phyloP scores from a whole-genome alignment of 495 filamentous ascomycete species.

The Hypoxylon intermedium region DNA sequence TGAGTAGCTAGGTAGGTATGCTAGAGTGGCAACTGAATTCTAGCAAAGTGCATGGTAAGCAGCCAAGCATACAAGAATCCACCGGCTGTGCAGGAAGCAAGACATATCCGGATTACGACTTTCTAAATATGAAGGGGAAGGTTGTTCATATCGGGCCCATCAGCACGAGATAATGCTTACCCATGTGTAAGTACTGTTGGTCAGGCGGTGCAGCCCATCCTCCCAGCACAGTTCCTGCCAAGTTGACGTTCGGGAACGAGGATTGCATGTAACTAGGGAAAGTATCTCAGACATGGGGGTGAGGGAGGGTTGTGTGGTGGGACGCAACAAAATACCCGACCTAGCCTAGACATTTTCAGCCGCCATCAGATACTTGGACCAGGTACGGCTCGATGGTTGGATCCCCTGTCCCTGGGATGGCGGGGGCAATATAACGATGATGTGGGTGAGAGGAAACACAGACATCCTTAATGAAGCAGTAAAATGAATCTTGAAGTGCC shows the following conservation, averaged over 20 bases:
- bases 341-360: slow-evolving; percentile 37
- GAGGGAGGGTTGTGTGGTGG: slow-evolving; percentile 1
- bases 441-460: slow-evolving; percentile 32
- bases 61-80: slow-evolving; percentile 17
- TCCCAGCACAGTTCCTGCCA: slow-evolving; percentile 28
- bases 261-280: slow-evolving; percentile 29
- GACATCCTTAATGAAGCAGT: slow-evolving; percentile 17
- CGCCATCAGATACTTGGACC: slow-evolving; percentile 30
- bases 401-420: slow-evolving; percentile 16
- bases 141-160: slow-evolving; percentile 24
- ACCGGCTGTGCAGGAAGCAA: slow-evolving; percentile 23
- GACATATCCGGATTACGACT: slow-evolving; percentile 24
- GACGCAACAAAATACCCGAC: slow-evolving; percentile 30
- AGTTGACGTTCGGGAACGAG: slow-evolving; percentile 26
- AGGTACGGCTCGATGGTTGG: slow-evolving; percentile 23
- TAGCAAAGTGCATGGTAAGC: slow-evolving; percentile 16
- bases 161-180: slow-evolving; percentile 22
- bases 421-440: slow-evolving; percentile 39
- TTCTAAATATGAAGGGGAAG: slow-evolving; percentile 34
- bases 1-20: too few species aligned
- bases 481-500: slow-evolving; percentile 33
- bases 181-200: slow-evolving; percentile 20
- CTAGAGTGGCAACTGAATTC: slow-evolving; percentile 12
- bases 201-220: slow-evolving; percentile 16
- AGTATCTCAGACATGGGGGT: slow-evolving; percentile 34